Conservation (phyloP, 805 yeast genomes). For the Torulaspora franciscae region DNA sequence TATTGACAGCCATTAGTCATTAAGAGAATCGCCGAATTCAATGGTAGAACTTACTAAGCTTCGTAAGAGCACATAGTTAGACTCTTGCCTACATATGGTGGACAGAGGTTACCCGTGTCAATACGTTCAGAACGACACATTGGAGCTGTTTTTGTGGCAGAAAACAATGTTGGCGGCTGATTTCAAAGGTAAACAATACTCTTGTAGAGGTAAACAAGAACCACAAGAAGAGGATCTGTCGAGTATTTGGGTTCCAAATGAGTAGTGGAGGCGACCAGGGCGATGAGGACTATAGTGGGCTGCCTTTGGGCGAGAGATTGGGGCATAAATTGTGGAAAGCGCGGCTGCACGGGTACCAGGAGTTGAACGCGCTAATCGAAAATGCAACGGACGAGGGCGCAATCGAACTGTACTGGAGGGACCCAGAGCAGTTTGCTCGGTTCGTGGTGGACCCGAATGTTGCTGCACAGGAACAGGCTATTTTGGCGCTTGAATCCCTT, state of each 20-base stretch:
- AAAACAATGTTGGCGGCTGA: constrained; percentile 1
- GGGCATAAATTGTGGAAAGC: constrained; percentile 83
- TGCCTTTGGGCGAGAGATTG: constrained; percentile 64
- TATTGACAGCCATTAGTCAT: not conserved
- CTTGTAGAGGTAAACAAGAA: not conserved
- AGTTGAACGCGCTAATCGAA: constrained; percentile 49
- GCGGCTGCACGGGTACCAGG: constrained; percentile 73
- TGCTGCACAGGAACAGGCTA: constrained; percentile 84
- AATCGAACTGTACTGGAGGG: constrained; percentile 37
- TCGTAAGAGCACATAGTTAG: not conserved
- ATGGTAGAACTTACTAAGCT: not conserved
- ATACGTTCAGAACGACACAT: not conserved
- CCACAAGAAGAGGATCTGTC: not conserved
- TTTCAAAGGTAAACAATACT: not conserved
- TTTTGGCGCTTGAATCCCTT: constrained; percentile 50
- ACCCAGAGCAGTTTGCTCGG: constrained; percentile 52
- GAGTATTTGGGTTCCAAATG: constrained; percentile 2
- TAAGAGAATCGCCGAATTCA: not conserved
- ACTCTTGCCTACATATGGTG: not conserved
- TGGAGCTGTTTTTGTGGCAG: constrained; percentile 4
- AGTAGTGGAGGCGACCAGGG: constrained; percentile 26
- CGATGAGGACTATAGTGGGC: constrained; percentile 55
- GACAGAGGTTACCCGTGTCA: not conserved
- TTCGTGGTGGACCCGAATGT: constrained; percentile 77
- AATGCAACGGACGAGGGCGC: constrained; percentile 30